Evolutionary conservation across 257 asterid genomes (phyloP).

Genomic region (Asclepias syriaca): DNA sequence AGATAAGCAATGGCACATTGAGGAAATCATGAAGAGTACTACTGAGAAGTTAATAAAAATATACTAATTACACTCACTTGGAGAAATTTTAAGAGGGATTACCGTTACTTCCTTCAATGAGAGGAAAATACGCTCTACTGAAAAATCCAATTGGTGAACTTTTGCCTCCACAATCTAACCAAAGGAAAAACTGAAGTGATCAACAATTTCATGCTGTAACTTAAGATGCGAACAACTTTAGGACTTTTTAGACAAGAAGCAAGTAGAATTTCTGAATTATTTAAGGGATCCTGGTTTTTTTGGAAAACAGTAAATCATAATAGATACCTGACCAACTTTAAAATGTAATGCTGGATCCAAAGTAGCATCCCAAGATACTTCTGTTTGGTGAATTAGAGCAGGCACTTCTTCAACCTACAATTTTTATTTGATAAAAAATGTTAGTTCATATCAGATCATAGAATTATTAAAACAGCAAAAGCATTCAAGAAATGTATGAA

Average conservation of each 20-base stretch:
- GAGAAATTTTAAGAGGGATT: conserved; percentile 21
- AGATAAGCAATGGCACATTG: neutral
- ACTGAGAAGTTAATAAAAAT: neutral
- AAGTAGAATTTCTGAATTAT: neutral
- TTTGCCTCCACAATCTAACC: conserved; percentile 87
- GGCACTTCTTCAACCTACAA: conserved; percentile 88
- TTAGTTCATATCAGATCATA: conserved; percentile 7
- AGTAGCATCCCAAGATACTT: conserved; percentile 95
- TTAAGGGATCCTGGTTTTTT: too few species aligned
- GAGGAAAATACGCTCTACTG: conserved; percentile 81
- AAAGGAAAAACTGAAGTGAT: conserved; percentile 1
- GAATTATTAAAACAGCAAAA: neutral
- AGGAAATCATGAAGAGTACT: neutral
- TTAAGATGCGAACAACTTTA: neutral
- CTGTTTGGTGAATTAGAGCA: conserved; percentile 87
- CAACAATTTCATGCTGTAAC: neutral
- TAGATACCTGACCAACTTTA: conserved; percentile 81
- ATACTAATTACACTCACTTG: conserved; percentile 5
- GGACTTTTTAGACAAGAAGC: neutral
- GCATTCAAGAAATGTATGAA: conserved; percentile 9
- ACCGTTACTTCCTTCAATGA: conserved; percentile 84
- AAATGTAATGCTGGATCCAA: conserved; percentile 76
- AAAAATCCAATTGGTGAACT: conserved; percentile 85
- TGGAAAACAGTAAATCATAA: too few species aligned
- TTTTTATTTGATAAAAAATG: conserved; percentile 4